These are phyloP conservation scores for Zopfochytrium polystomum DNA, from an alignment of 371 early-diverging fungal species.

Conservation along the genomic window DNA sequence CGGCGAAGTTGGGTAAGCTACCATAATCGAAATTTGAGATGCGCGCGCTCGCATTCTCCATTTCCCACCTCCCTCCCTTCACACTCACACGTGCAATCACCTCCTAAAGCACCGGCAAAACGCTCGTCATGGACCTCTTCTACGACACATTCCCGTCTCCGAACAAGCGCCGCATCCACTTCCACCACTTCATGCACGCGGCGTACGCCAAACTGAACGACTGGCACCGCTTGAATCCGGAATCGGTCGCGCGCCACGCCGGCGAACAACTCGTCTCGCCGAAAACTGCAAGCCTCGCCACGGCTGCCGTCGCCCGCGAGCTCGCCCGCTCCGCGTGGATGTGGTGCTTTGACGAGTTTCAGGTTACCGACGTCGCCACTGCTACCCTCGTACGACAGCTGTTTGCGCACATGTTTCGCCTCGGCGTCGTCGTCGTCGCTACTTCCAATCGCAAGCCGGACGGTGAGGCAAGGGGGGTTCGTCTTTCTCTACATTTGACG, in stretches of 20 bases:
- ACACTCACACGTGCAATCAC: too few species aligned
- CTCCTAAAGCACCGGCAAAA: conserved; percentile 92
- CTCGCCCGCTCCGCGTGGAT: conserved; percentile 78
- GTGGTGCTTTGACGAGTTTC: conserved; percentile 95
- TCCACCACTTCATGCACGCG: conserved; percentile 93
- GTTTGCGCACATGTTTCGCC: conserved; percentile 71
- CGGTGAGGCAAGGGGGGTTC: conserved; percentile 33
- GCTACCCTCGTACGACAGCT: conserved; percentile 89
- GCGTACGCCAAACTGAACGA: conserved; percentile 80
- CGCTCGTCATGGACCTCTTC: conserved; percentile 92
- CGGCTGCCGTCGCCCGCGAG: conserved; percentile 77
- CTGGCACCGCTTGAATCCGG: too few species aligned
- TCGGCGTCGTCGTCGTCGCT: conserved; percentile 85
- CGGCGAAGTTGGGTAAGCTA: conserved; percentile 76
- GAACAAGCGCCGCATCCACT: conserved; percentile 85
- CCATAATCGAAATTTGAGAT: too few species aligned
- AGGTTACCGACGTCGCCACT: conserved; percentile 94
- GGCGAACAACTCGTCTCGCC: too few species aligned
- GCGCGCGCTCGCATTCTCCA: too few species aligned
- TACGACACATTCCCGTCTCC: conserved; percentile 62
- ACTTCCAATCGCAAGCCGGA: conserved; percentile 92
- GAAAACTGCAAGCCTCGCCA: conserved; percentile 42
- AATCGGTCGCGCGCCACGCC: too few species aligned
- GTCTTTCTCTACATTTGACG: conserved; percentile 1
- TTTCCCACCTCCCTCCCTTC: too few species aligned